These are phyloP conservation scores for Cercospora zeina DNA, from an alignment of 2,329 filamentous ascomycete genomes.

Conservation along the genomic window DNA sequence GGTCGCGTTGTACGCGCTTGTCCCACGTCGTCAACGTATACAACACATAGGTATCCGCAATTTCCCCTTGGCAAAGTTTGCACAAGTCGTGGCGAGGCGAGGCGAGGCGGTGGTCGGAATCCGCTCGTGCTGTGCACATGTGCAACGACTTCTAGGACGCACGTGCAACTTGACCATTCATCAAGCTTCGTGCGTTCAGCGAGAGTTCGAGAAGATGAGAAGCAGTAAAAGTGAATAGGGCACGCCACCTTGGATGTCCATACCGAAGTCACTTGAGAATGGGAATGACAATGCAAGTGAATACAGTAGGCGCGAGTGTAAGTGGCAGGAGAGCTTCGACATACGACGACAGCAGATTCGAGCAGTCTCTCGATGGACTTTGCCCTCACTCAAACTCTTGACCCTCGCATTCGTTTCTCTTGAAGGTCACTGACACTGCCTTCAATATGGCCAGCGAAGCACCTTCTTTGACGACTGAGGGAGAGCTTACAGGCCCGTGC, in stretches of 20 bases:
- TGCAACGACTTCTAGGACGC: not conserved
- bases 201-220: not conserved
- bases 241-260: not conserved
- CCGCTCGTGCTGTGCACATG: not conserved
- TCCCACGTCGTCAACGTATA: constrained; percentile 6
- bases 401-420: not conserved
- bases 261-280: not conserved
- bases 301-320: not conserved
- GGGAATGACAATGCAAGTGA: not conserved
- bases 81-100: not conserved
- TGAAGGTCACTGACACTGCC: not conserved
- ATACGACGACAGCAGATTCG: not conserved
- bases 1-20: constrained; percentile 6
- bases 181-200: not conserved
- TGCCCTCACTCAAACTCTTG: not conserved
- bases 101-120: not conserved
- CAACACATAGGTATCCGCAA: constrained; percentile 5
- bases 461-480: not conserved
- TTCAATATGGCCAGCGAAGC: not conserved
- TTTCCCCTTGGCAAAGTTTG: constrained; percentile 1
- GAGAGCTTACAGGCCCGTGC: not conserved
- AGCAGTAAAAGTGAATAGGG: not conserved
- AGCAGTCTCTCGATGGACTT: not conserved
- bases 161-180: not conserved
- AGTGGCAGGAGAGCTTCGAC: not conserved